Conservation (phyloP, 148 eudicot species). For the Rhododendron ovatum region DNA sequence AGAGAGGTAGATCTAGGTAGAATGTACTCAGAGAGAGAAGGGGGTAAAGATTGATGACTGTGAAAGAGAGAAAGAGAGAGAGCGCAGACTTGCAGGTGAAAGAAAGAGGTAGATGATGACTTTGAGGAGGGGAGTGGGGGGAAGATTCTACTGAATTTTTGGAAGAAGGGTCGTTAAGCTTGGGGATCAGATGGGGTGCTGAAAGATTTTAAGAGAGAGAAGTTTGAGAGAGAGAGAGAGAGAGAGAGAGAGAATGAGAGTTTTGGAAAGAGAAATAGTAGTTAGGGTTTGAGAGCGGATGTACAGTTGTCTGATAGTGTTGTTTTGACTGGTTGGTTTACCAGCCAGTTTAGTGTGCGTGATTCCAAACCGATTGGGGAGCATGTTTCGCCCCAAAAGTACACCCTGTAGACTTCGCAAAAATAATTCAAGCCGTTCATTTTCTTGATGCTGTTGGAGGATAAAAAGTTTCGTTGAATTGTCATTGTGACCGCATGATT, state of each 20-base stretch:
- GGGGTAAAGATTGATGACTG: not conserved
- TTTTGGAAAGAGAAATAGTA: not conserved
- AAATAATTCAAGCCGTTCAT: not conserved
- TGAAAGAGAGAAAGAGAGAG: not conserved
- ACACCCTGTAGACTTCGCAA: not conserved
- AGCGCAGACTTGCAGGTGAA: slow-evolving; percentile 31
- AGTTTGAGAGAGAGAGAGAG: not conserved
- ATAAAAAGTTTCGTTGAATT: too few relatives aligned
- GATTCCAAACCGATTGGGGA: not conserved
- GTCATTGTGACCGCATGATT: not conserved
- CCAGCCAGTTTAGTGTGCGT: slow-evolving; percentile 20
- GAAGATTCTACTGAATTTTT: not conserved
- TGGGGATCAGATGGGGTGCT: not conserved
- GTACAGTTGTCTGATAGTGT: not conserved
- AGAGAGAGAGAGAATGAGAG: not conserved
- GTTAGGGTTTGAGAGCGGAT: not conserved
- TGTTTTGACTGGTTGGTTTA: slow-evolving; percentile 41
- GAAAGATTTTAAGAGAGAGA: not conserved
- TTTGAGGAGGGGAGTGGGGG: slow-evolving; percentile 11
- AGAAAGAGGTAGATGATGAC: slow-evolving; percentile 31
- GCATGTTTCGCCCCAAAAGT: not conserved
- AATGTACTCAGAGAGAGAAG: not conserved
- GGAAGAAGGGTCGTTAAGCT: not conserved
- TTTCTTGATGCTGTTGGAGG: too few relatives aligned
- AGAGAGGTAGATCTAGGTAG: not conserved